Evolutionary conservation across 177 flowering plant genomes (phyloP), one percentile per base, ranked within the genome.

Genomic region (Vitis hybrid): DNA sequence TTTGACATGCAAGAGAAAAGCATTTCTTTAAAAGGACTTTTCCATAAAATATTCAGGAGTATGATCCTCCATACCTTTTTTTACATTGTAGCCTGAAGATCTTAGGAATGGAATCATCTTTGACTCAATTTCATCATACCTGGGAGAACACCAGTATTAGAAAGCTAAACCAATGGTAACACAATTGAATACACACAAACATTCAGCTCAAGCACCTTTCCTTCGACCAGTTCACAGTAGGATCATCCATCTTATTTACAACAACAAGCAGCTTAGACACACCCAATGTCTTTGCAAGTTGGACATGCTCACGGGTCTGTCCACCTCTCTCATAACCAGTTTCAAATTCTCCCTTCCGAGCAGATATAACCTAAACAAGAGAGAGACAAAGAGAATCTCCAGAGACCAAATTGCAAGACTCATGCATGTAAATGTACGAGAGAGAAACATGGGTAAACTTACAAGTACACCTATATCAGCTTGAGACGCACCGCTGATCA

Each of bases 401-500:
- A 15, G 2, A 32, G 34, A 56, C 51, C 56, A 39, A 50, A 59
- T 77, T 14, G 62, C 34, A 72, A 34, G 55, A 66, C 30, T 1
- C 7, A 67, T 15, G 19, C 51, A 65, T 18, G 3, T n/a, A 26
- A 52, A 50, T 8, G n/a, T 12, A 66, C 5, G 12, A 54, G 14
- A 59, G 2, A 50, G 9, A 19, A 13, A 39, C 45, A 39, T 39
- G 45, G 45, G 45, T 11, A 52, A 65, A 62, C 88, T 72, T 76
- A 96, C 99, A 84, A 96, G 84, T 52, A 96, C 98, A 56, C 99
- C 99, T 48, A 96, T 77, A 78, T 96, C 99, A 62, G 99, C 99
- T 74, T 96, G 99, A 72, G 99, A 90, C 74, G 99, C 99, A 58
- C 99, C 99, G 77, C 99, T 96, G 67, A 96, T 96, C 99, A 96